A percentile compares a stretch with the other conserved stretches of the same genome.
Evolutionary conservation across 805 yeast genomes (phyloP).

Genomic region (Nakazawaea ishiwadae): DNA sequence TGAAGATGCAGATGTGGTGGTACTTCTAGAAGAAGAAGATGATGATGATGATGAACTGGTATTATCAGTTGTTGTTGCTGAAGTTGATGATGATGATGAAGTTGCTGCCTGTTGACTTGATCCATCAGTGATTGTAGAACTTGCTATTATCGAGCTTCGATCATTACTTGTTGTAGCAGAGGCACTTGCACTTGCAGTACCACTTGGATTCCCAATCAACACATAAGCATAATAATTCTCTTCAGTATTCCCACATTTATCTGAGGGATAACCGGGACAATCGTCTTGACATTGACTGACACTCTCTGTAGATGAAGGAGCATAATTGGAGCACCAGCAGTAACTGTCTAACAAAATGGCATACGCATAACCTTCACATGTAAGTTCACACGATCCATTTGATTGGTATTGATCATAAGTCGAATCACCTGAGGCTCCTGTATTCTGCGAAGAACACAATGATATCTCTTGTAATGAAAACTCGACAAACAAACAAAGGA

Average conservation of each 20-base stretch:
- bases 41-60: constrained; percentile 13
- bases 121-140: too few relatives aligned
- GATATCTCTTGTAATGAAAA: background rate
- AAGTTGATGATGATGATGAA: background rate
- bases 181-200: background rate
- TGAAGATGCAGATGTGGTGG: constrained; percentile 16
- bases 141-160: too few relatives aligned
- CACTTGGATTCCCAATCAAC: constrained; percentile 28
- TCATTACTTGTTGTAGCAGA: constrained; percentile 18
- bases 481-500: background rate
- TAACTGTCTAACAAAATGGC: constrained; percentile 46
- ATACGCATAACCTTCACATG: constrained; percentile 44
- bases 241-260: constrained; percentile 36
- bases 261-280: constrained; percentile 43
- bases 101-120: background rate
- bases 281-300: constrained; percentile 16
- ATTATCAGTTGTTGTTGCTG: background rate
- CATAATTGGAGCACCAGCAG: constrained; percentile 60
- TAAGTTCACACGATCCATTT: constrained; percentile 47
- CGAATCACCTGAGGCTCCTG: constrained; percentile 24
- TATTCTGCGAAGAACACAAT: constrained; percentile 29
- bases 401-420: constrained; percentile 28
- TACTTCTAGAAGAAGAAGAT: constrained; percentile 5
- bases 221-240: constrained; percentile 52
- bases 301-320: constrained; percentile 28